Conservation (phyloP, 495 filamentous ascomycete genomes). For the Xylaria scruposa region DNA sequence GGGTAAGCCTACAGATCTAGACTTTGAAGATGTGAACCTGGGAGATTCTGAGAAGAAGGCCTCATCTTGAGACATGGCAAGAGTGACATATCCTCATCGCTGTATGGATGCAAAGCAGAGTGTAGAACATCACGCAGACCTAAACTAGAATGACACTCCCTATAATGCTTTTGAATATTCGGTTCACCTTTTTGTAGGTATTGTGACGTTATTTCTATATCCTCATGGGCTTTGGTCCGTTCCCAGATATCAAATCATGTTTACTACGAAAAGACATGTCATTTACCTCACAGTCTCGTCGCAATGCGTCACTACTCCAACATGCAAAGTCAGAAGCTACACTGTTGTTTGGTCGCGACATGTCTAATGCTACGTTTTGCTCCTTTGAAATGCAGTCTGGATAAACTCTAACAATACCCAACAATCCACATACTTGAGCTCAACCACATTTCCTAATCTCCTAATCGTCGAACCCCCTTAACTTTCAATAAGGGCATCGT, state of each 20-base stretch:
- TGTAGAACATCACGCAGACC: constrained; percentile 27
- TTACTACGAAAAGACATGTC: not conserved
- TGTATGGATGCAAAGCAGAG: constrained; percentile 1
- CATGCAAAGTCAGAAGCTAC: not conserved
- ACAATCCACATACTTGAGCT: not conserved
- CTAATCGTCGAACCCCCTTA: not conserved
- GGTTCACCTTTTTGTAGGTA: not conserved
- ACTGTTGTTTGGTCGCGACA: not conserved
- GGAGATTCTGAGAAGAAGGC: constrained; percentile 28
- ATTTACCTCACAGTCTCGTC: not conserved
- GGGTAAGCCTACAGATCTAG: constrained; percentile 26
- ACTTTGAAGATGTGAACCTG: constrained; percentile 35
- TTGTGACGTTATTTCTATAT: not conserved
- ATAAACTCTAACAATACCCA: not conserved
- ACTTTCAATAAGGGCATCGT: not conserved
- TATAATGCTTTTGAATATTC: not conserved
- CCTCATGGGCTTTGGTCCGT: not conserved
- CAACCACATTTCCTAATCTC: not conserved
- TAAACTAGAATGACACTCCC: constrained; percentile 32
- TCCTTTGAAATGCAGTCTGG: not conserved
- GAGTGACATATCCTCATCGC: not conserved
- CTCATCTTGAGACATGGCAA: constrained; percentile 27
- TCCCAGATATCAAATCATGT: not conserved
- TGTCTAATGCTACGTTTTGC: not conserved
- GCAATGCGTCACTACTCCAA: not conserved